These are phyloP conservation scores for Aspergillus luchuensis DNA, from an alignment of 2,329 filamentous ascomycete species.

Conservation along the genomic window DNA sequence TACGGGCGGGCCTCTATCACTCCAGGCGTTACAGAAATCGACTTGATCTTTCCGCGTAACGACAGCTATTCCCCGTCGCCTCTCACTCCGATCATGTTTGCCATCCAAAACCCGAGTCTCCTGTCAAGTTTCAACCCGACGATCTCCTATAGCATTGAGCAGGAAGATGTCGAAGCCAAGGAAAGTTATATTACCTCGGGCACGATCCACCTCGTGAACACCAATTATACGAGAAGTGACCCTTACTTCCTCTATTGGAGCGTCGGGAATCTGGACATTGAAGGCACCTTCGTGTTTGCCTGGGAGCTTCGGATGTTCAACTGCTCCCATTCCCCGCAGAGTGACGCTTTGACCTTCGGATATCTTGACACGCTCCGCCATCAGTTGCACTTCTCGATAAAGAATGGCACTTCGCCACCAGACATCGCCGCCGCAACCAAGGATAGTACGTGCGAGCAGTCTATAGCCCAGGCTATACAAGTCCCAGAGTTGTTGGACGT, in stretches of 20 bases:
- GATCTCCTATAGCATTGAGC: too few relatives aligned
- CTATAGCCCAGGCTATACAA: background rate
- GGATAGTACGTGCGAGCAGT: too few relatives aligned
- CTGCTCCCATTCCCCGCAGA: background rate
- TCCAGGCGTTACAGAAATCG: background rate
- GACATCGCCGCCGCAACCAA: too few relatives aligned
- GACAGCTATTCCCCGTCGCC: constrained; percentile 10
- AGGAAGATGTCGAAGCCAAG: too few relatives aligned
- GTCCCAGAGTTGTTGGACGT: background rate
- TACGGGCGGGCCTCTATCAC: background rate
- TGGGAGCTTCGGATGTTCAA: background rate
- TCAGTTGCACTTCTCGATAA: background rate
- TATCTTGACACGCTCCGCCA: too few relatives aligned
- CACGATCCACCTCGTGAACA: too few relatives aligned
- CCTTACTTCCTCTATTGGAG: background rate
- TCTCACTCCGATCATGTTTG: constrained; percentile 16
- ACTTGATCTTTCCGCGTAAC: constrained; percentile 15
- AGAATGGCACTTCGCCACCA: too few relatives aligned
- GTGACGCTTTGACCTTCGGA: background rate
- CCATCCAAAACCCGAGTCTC: constrained; percentile 15
- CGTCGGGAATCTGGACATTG: background rate
- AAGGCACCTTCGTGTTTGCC: background rate
- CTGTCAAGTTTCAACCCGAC: too few relatives aligned
- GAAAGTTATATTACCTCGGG: too few relatives aligned
- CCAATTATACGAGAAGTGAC: background rate